Percentiles rank a stretch among this genome's conserved stretches.
phyloP scores from a whole-genome alignment of 352 stramenopile genomes.

The Globisporangium middletonii region DNA sequence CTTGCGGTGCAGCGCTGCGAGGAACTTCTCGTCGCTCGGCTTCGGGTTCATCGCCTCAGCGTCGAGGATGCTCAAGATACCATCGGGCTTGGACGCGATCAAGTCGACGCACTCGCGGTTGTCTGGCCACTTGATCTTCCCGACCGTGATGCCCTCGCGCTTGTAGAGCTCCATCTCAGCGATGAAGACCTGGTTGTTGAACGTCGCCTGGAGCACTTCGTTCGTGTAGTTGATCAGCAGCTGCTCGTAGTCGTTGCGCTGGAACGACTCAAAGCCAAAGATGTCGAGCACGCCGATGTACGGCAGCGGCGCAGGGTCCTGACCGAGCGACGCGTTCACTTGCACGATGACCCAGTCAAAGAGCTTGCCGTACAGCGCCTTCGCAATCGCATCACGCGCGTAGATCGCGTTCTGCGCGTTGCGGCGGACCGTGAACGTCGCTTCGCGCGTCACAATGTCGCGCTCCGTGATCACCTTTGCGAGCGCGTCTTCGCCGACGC shows the following conservation, averaged over 20 bases:
- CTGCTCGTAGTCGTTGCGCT: slow-evolving; percentile 90
- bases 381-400: slow-evolving; percentile 89
- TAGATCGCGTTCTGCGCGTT: slow-evolving; percentile 85
- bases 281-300: slow-evolving; percentile 92
- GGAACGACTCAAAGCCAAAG: slow-evolving; percentile 89
- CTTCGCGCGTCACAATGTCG: slow-evolving; percentile 79
- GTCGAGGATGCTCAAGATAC: slow-evolving; percentile 80
- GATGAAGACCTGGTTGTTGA: slow-evolving; percentile 90
- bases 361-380: slow-evolving; percentile 89
- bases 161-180: slow-evolving; percentile 89
- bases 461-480: slow-evolving; percentile 82
- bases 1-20: slow-evolving; percentile 77
- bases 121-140: slow-evolving; percentile 88
- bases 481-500: slow-evolving; percentile 56
- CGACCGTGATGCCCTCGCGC: slow-evolving; percentile 86
- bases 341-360: slow-evolving; percentile 93
- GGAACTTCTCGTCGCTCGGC: slow-evolving; percentile 85
- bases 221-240: slow-evolving; percentile 90
- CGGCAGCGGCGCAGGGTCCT: slow-evolving; percentile 68
- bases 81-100: slow-evolving; percentile 75
- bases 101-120: slow-evolving; percentile 90
- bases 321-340: slow-evolving; percentile 85
- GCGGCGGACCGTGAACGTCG: slow-evolving; percentile 77
- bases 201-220: slow-evolving; percentile 82
- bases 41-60: slow-evolving; percentile 88